A percentile compares a stretch with the other conserved stretches of the same genome.
Conservation (phyloP, 1,139 yeast species). For the Candida anutae region DNA sequence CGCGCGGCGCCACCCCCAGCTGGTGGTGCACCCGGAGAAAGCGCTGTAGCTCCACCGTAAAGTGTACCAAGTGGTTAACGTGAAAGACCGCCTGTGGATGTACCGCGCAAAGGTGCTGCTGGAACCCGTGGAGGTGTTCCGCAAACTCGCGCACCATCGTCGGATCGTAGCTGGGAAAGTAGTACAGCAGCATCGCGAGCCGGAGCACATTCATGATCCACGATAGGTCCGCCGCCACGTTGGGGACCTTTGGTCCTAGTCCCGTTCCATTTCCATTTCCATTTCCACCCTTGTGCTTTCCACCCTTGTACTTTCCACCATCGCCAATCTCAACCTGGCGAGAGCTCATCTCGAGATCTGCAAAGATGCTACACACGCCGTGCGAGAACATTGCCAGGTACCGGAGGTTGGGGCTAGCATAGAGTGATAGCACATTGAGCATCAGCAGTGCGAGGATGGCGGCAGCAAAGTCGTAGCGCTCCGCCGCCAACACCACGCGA, state of each 20-base stretch:
- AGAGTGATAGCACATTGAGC: constrained; percentile 19
- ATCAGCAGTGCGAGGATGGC: constrained; percentile 17
- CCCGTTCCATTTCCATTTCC: too few relatives aligned
- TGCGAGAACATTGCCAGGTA: constrained; percentile 17
- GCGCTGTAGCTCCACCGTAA: constrained; percentile 3
- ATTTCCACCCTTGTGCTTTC: not conserved
- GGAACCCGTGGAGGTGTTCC: constrained; percentile 9
- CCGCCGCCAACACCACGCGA: constrained; percentile 10
- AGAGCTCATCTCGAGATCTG: constrained; percentile 9
- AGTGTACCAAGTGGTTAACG: constrained; percentile 9
- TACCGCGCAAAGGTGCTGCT: constrained; percentile 8
- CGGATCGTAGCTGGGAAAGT: constrained; percentile 17
- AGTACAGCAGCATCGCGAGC: constrained; percentile 15
- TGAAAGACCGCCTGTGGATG: constrained; percentile 7
- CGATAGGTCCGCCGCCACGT: constrained; percentile 8
- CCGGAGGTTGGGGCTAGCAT: constrained; percentile 14
- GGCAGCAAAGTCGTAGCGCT: constrained; percentile 12
- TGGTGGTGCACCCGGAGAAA: constrained; percentile 3
- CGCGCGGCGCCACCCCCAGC: constrained; percentile 5
- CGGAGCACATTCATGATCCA: constrained; percentile 13
- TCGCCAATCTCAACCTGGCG: too few relatives aligned
- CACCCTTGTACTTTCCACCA: constrained; percentile 1
- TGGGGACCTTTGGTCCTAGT: too few relatives aligned
- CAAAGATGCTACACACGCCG: constrained; percentile 18
- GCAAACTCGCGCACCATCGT: constrained; percentile 13